These are phyloP conservation scores for Entomortierella parvispora DNA, from an alignment of 192 early-diverging fungal genomes.

Conservation along the genomic window DNA sequence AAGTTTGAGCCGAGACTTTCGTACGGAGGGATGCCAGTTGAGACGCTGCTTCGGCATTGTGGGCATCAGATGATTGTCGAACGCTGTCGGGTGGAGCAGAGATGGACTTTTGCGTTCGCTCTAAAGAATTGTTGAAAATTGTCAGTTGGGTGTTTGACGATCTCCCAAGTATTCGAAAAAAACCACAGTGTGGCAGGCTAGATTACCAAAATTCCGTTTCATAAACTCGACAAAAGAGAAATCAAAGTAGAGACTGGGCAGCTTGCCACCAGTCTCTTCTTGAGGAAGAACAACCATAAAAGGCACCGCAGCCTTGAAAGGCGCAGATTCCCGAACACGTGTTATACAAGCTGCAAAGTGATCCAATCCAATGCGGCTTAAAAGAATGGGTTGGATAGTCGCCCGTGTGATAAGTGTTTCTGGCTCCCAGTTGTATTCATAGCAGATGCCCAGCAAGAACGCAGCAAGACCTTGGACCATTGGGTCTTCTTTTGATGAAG, in stretches of 20 bases:
- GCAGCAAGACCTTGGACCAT: constrained; percentile 92
- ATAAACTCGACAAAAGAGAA: constrained; percentile 86
- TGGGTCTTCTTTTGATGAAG: constrained; percentile 85
- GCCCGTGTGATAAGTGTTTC: constrained; percentile 79
- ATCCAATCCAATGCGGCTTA: constrained; percentile 88
- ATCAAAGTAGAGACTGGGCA: constrained; percentile 85
- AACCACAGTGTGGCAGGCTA: constrained; percentile 24
- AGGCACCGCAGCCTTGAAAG: constrained; percentile 79
- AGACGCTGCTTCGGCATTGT: constrained; percentile 36
- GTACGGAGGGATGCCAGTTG: constrained; percentile 44
- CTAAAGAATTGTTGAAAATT: constrained; percentile 37
- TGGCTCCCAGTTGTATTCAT: constrained; percentile 89
- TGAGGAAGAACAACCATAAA: constrained; percentile 70
- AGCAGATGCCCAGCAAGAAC: constrained; percentile 85
- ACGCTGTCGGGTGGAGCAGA: constrained; percentile 20
- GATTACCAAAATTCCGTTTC: constrained; percentile 81
- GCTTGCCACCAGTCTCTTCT: constrained; percentile 66
- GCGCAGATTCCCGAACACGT: constrained; percentile 84
- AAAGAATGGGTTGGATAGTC: constrained; percentile 84
- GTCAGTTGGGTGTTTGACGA: constrained; percentile 11
- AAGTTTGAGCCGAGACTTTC: constrained; percentile 18
- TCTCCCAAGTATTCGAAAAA: constrained; percentile 27
- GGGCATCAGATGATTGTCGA: neutral
- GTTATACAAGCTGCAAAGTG: constrained; percentile 86
- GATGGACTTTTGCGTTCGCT: constrained; percentile 43